These are phyloP conservation scores for Phytopythium delawarense DNA, from an alignment of 352 stramenopile genomes.

Conservation along the genomic window DNA sequence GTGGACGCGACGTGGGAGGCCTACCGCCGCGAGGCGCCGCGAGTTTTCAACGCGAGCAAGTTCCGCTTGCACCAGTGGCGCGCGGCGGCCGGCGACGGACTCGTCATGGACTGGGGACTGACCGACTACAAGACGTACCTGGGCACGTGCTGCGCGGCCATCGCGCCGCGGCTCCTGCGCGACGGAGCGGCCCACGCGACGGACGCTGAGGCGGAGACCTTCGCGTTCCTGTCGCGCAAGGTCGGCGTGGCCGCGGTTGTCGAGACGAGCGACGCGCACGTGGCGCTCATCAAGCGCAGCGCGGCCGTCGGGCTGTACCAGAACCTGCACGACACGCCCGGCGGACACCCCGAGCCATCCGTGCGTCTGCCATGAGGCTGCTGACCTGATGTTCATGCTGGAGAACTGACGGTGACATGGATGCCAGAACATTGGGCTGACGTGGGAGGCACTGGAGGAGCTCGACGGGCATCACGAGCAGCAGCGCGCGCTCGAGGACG, in stretches of 20 bases:
- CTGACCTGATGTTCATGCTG: neutral
- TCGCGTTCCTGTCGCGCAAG: constrained; percentile 72
- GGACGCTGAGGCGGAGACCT: constrained; percentile 15
- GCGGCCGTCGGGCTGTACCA: constrained; percentile 66
- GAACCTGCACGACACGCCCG: constrained; percentile 69
- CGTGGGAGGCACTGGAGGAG: constrained; percentile 18
- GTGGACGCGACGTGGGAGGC: constrained; percentile 38
- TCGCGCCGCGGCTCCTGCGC: constrained; percentile 21
- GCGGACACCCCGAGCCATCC: constrained; percentile 69
- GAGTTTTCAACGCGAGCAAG: constrained; percentile 76
- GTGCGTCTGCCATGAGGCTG: constrained; percentile 9
- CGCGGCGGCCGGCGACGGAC: neutral
- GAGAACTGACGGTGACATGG: neutral
- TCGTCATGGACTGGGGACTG: constrained; percentile 39
- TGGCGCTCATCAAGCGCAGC: constrained; percentile 71
- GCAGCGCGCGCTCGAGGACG: constrained; percentile 20
- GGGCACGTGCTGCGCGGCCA: constrained; percentile 58
- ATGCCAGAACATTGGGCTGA: constrained; percentile 28
- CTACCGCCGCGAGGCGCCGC: constrained; percentile 24
- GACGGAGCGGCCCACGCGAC: constrained; percentile 5
- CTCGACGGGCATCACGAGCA: constrained; percentile 14
- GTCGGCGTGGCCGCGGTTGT: constrained; percentile 70
- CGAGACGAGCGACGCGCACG: constrained; percentile 51
- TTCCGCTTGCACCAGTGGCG: constrained; percentile 42
- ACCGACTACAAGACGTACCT: constrained; percentile 80